These are phyloP conservation scores for Sugiyamaella boreocaroliniensis DNA, from an alignment of 805 yeast species.

Conservation along the genomic window DNA sequence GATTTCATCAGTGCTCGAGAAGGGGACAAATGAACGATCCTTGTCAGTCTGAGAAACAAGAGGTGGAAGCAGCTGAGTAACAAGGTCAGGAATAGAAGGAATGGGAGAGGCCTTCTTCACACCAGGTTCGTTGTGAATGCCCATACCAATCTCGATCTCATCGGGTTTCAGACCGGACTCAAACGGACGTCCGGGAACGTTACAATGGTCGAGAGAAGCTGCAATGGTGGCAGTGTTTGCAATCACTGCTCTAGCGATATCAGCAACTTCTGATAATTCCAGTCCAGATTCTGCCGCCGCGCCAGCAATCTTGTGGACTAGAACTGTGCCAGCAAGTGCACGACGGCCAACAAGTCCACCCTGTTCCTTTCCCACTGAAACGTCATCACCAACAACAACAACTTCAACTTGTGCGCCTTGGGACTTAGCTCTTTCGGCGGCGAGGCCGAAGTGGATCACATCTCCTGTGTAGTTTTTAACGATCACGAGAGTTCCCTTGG, in stretches of 20 bases:
- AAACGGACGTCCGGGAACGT: constrained; percentile 74
- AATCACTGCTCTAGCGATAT: constrained; percentile 55
- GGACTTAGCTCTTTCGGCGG: constrained; percentile 80
- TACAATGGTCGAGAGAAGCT: constrained; percentile 81
- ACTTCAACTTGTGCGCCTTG: constrained; percentile 67
- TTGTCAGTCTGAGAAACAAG: constrained; percentile 56
- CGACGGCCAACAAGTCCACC: constrained; percentile 91
- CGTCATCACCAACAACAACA: constrained; percentile 83
- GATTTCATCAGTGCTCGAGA: constrained; percentile 50
- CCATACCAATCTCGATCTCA: constrained; percentile 88
- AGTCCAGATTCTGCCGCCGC: constrained; percentile 46
- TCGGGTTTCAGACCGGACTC: constrained; percentile 47
- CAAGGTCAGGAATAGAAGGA: constrained; percentile 61
- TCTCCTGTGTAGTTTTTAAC: constrained; percentile 96
- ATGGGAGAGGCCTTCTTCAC: constrained; percentile 55
- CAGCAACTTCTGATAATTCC: constrained; percentile 47
- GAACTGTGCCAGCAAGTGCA: constrained; percentile 85
- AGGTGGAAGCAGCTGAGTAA: constrained; percentile 50
- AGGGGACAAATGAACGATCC: constrained; percentile 77
- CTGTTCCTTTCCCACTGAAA: constrained; percentile 84
- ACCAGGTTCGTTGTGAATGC: constrained; percentile 95
- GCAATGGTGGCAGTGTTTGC: constrained; percentile 77
- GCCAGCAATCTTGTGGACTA: constrained; percentile 82
- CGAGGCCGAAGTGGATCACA: constrained; percentile 84
- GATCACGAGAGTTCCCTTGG: constrained; percentile 65